A percentile compares a stretch with the other conserved stretches of the same genome.
phyloP scores from a whole-genome alignment of 129 eudicot species.

The Deinandra increscens region DNA sequence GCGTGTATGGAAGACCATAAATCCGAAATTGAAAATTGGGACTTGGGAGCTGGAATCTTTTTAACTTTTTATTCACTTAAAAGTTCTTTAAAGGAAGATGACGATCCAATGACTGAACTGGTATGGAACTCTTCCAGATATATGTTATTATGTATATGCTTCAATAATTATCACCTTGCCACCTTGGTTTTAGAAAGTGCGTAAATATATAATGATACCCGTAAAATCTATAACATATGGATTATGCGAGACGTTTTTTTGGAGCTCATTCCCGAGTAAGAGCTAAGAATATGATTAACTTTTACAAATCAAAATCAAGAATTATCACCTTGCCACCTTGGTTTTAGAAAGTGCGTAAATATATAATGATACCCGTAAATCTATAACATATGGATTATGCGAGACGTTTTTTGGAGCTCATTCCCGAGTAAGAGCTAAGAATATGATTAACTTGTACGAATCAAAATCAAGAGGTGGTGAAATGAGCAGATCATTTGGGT shows the following conservation, averaged over 20 bases:
- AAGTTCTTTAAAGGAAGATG: conserved; percentile 67
- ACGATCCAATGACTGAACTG: conserved; percentile 61
- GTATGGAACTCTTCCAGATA: conserved; percentile 36
- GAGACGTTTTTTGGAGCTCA: neutral
- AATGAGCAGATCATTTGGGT: neutral
- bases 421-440: neutral
- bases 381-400: neutral
- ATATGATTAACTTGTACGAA: neutral
- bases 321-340: neutral
- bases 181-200: neutral
- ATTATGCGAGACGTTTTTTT: neutral
- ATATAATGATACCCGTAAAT: neutral
- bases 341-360: too few species aligned
- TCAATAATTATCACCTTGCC: neutral
- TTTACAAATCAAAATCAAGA: neutral
- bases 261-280: neutral
- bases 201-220: too few species aligned
- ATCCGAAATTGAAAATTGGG: conserved; percentile 98
- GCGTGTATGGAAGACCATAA: conserved; percentile 91
- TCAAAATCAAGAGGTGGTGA: neutral
- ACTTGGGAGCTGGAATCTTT: conserved; percentile 94
- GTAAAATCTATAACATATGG: neutral
- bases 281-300: neutral
- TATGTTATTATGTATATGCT: neutral
- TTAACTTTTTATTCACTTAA: conserved; percentile 61